Evolutionary conservation across 1,284 basidiomycete species (phyloP), one percentile per base, ranked within the genome.

Genomic region (Ustilago vetiveriae): DNA sequence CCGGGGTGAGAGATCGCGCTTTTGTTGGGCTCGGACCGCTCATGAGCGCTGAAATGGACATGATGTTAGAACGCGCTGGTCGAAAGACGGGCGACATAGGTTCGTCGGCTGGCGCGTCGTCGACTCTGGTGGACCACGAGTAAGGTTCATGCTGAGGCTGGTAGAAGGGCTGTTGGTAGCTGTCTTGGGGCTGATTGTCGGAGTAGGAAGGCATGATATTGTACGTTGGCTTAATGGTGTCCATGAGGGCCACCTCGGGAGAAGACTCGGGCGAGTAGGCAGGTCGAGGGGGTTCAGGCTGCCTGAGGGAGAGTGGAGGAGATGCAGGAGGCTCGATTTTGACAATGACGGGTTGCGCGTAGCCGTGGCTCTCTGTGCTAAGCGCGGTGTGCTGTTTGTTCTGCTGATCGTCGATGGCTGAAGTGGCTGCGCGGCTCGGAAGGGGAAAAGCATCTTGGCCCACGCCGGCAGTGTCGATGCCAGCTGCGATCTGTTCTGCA

Each of bases 11-110:
- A 6, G 42, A 41, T 9, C 52, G 56, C 5, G 29, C 27, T 46
- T 42, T 54, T 3, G 23, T 19, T 4, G 67, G 54, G 22, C 52
- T 55, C 6, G 67, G 67, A 2, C 57, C 57, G 40, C 50, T 48
- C 57, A 70, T 65, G 37, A 70, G 56, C 9, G 67, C 67, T 14
- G 67, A 70, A 37, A 70, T 70, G 23, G 67, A 70, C 67, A 70
- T 70, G 50, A 70, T 62, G 50, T 70, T 70, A 40, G 38, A 9
- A 11, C 67, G 62, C 19, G 49, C 60, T 11, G 67, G 62, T 35
- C 62, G 62, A 10, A 36, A 46, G 8, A 53, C 29, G 6, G 67
- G 60, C 22, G 67, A 65, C 44, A 53, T 54, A 23, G 58, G 58
- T 24, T 66, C 51, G 24, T 59, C 51, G 24, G 50, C 54, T 17